Conservation (phyloP, 306 rosid species). For the Corylus avellana region DNA sequence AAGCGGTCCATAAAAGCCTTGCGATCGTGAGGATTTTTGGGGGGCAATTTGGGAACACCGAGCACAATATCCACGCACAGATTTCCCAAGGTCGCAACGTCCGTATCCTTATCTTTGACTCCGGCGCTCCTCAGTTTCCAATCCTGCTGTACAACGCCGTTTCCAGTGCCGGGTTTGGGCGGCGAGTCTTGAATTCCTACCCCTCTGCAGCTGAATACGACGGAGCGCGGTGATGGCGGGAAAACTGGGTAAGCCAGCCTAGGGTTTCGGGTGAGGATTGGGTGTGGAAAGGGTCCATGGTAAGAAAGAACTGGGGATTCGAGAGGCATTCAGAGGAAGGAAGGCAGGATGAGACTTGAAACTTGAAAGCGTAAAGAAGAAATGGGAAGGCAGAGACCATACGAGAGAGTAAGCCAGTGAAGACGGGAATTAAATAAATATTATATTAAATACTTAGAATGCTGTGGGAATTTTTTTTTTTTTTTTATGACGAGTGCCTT, state of each 20-base stretch:
- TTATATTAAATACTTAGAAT: no score
- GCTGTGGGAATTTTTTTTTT: not conserved
- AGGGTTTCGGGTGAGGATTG: not conserved
- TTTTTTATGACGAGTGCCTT: no score
- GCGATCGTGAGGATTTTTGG: constrained; percentile 53
- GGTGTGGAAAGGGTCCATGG: constrained; percentile 36
- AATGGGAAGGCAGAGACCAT: not conserved
- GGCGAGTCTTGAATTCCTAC: constrained; percentile 33
- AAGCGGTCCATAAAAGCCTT: constrained; percentile 72
- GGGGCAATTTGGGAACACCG: constrained; percentile 78
- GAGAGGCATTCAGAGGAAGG: constrained; percentile 64
- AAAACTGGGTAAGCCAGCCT: not conserved
- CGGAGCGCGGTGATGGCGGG: constrained; percentile 14
- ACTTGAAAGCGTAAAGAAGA: not conserved
- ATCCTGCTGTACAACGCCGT: constrained; percentile 20
- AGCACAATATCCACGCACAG: constrained; percentile 94
- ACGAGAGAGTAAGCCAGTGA: not conserved
- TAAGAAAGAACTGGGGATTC: constrained; percentile 30
- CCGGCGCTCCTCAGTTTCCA: constrained; percentile 34
- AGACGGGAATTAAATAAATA: not conserved
- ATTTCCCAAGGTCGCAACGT: constrained; percentile 82
- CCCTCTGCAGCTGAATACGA: constrained; percentile 34
- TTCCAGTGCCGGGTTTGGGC: constrained; percentile 27
- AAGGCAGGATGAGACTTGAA: not conserved
- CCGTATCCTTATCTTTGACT: constrained; percentile 57